Evolutionary conservation across 2,329 filamentous ascomycete genomes (phyloP), one percentile per base, ranked within the genome.

Genomic region (Aspergillus felis): DNA sequence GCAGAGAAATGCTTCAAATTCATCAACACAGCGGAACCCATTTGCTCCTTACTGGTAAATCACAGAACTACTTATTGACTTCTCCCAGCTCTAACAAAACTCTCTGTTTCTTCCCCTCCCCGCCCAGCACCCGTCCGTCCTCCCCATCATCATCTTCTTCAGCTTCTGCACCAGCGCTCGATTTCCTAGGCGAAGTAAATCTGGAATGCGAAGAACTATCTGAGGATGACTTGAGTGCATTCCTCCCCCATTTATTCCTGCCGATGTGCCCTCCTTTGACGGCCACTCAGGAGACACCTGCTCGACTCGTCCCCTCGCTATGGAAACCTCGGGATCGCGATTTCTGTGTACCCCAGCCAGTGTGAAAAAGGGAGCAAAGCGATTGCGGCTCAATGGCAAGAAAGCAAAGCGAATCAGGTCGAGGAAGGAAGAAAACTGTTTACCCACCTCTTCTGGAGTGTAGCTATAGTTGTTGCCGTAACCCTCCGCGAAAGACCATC

Each of bases 361-460:
- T 65, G 62, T 56, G 59, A 66, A 3, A 62, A 65, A 17, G 61
- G 59, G 14, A 50, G 53, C 6, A 61, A 66, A 10, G 64, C 65
- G 49, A 53, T 54, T 12, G 62, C 53, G 3, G 58, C 58, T 8
- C 46, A 56, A 29, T 35, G 51, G 17, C 53, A 56, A 28, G 58
- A 63, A 12, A 57, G 48, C 2, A 38, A 47, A 6, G 51, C 51
- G 10, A 67, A 65, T 32, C 29, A 62, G 9, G 64, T 70, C 3
- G 80, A 85, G 54, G 75, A 79, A 53, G 77, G 79, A 44, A 64
- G 83, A 53, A 73, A 71, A 51, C 77, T 85, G 38, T 85, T 84
- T 71, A 82, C 82, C 35, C 83, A 86, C 69, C 81, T 84, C 62
- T 65, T 86, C 27, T 86, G 83, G 83, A 85, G 84, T 66, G 79